Evolutionary conservation across 2,329 filamentous ascomycete species (phyloP).

Genomic region (Diplodia intermedia): DNA sequence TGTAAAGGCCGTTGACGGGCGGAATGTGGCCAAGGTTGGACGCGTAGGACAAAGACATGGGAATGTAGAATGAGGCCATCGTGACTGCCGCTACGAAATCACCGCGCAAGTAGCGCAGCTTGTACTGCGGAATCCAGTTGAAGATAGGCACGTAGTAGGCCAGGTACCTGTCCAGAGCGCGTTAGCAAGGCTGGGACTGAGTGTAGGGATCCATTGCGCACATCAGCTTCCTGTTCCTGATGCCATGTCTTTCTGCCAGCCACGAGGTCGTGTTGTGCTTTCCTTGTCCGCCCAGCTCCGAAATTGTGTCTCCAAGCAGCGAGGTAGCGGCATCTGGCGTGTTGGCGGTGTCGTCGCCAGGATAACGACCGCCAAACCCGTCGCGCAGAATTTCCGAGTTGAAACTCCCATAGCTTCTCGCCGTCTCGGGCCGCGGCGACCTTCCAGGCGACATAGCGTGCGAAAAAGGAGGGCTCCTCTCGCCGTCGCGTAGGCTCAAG

Average conservation of each 20-base stretch:
- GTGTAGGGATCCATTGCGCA: slow-evolving; percentile 50
- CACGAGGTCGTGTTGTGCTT: slow-evolving; percentile 76
- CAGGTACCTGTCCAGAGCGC: slow-evolving; percentile 69
- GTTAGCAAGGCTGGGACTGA: slow-evolving; percentile 4
- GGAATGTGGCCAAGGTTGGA: slow-evolving; percentile 92
- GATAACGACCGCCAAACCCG: slow-evolving; percentile 46
- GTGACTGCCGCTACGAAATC: slow-evolving; percentile 89
- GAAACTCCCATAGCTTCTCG: slow-evolving; percentile 61
- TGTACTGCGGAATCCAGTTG: slow-evolving; percentile 90
- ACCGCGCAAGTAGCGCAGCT: slow-evolving; percentile 78
- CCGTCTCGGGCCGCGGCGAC: slow-evolving; percentile 68
- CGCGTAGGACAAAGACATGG: slow-evolving; percentile 93
- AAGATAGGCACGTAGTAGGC: slow-evolving; percentile 92
- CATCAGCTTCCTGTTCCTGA: slow-evolving; percentile 77
- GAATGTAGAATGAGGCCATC: slow-evolving; percentile 98
- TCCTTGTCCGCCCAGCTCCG: slow-evolving; percentile 59
- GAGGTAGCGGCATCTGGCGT: slow-evolving; percentile 48
- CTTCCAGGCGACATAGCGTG: slow-evolving; percentile 74
- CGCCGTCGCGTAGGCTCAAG: slow-evolving; percentile 47
- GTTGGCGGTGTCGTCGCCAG: slow-evolving; percentile 42
- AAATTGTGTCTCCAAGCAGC: slow-evolving; percentile 51
- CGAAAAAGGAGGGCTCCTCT: slow-evolving; percentile 50
- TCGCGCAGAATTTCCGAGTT: slow-evolving; percentile 40
- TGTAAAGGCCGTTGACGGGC: slow-evolving; percentile 91
- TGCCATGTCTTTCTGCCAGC: slow-evolving; percentile 74